A percentile compares a stretch with the other conserved stretches of the same genome.
These are phyloP conservation scores for Begonia loranthoides DNA, from an alignment of 306 rosid genomes.

Conservation along the genomic window DNA sequence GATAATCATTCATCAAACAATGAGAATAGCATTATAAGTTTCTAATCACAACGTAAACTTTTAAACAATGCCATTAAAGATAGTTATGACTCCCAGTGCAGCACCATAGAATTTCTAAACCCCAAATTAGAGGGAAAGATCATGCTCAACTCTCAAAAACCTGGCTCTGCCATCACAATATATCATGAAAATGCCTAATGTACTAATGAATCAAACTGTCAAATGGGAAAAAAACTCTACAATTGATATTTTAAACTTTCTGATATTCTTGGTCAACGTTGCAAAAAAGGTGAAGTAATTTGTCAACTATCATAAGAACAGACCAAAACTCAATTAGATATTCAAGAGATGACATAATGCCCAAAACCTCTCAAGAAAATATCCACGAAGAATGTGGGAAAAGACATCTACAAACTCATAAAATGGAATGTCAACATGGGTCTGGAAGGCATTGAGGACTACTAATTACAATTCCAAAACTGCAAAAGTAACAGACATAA, in stretches of 20 bases:
- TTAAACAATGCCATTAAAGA: neutral
- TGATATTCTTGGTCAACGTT: constrained; percentile 9
- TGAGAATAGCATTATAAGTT: too few species aligned
- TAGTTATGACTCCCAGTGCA: neutral
- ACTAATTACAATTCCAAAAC: constrained; percentile 5
- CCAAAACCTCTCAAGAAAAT: neutral
- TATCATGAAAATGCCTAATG: constrained; percentile 7
- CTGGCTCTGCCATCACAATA: constrained; percentile 10
- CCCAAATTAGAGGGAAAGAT: neutral
- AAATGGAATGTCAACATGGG: constrained; percentile 2
- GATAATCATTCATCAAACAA: too few species aligned
- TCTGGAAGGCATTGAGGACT: constrained; percentile 10
- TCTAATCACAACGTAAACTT: too few species aligned
- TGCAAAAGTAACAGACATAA: constrained; percentile 5
- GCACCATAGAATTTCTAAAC: neutral
- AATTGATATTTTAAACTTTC: constrained; percentile 3
- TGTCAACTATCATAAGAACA: constrained; percentile 2
- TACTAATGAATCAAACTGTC: constrained; percentile 2
- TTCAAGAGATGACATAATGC: neutral
- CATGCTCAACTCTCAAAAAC: neutral
- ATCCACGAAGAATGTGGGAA: constrained; percentile 2
- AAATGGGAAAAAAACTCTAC: neutral
- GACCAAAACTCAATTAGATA: neutral
- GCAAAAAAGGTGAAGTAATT: constrained; percentile 4
- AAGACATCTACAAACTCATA: constrained; percentile 2